These are phyloP conservation scores for Medicago arabica DNA, from an alignment of 306 rosid genomes.

Conservation along the genomic window DNA sequence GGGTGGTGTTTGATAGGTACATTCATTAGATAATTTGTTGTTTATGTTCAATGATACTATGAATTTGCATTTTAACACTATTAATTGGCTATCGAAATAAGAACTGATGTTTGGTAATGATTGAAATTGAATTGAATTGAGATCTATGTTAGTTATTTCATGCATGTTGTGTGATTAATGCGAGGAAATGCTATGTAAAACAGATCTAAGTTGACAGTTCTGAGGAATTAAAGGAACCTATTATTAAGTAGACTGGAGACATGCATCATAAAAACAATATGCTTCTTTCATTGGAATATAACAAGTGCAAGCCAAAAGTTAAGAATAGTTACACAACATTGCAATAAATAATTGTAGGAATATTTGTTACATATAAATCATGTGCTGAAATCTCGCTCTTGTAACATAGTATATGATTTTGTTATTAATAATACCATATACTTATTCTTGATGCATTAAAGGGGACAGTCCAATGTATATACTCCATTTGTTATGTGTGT, in stretches of 20 bases:
- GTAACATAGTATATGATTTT: conserved; percentile 20
- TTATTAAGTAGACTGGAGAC: not conserved
- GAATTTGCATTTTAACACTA: conserved; percentile 2
- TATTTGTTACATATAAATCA: conserved; percentile 33
- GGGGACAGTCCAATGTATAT: conserved; percentile 14
- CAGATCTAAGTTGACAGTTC: conserved; percentile 63
- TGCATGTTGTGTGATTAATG: conserved; percentile 6
- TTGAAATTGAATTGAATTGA: conserved; percentile 9
- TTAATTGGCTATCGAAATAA: conserved; percentile 1
- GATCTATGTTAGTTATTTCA: conserved; percentile 17
- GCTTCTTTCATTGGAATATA: not conserved
- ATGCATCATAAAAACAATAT: not conserved
- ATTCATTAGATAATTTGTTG: conserved; percentile 5
- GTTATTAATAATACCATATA: conserved; percentile 15
- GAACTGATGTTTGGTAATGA: not conserved
- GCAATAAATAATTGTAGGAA: conserved; percentile 38
- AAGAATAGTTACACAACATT: conserved; percentile 4
- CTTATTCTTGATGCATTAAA: conserved; percentile 40
- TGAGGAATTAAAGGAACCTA: conserved; percentile 27
- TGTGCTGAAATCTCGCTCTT: conserved; percentile 18
- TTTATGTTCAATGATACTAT: not conserved
- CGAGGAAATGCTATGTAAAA: not conserved
- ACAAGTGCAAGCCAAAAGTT: not conserved
- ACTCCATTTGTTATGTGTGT: not conserved
- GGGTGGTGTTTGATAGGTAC: conserved; percentile 58